Evolutionary conservation across 805 yeast species (phyloP).

Genomic region (Kodamaea neixiangensis): DNA sequence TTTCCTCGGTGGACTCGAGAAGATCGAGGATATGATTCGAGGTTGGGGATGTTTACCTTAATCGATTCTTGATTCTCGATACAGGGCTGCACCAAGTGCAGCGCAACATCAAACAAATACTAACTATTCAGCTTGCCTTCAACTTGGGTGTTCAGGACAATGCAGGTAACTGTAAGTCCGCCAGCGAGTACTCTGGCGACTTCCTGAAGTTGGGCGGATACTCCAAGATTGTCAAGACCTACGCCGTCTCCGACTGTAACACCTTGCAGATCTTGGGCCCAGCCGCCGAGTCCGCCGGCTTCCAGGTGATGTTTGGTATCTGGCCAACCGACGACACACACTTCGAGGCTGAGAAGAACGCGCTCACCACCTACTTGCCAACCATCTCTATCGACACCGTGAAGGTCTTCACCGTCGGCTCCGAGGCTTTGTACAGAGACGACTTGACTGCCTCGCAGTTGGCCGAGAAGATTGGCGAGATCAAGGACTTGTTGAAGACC

Average conservation of each 20-base stretch:
- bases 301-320: conserved; percentile 77
- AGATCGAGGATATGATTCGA: background rate
- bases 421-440: conserved; percentile 91
- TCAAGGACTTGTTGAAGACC: conserved; percentile 59
- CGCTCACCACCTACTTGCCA: conserved; percentile 73
- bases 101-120: conserved; percentile 4
- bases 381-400: conserved; percentile 65
- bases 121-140: conserved; percentile 53
- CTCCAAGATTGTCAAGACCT: conserved; percentile 73
- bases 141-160: conserved; percentile 82
- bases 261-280: conserved; percentile 84
- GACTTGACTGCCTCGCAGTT: conserved; percentile 77
- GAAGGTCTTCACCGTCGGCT: conserved; percentile 84
- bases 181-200: conserved; percentile 70
- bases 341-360: conserved; percentile 70
- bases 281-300: conserved; percentile 76
- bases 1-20: background rate
- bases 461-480: conserved; percentile 63
- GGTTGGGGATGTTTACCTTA: background rate
- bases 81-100: too few species aligned
- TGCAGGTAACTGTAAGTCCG: conserved; percentile 72
- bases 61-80: too few species aligned
- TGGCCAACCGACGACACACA: conserved; percentile 93
- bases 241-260: conserved; percentile 93
- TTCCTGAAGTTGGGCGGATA: conserved; percentile 58